phyloP scores from a whole-genome alignment of 345 rosid genomes.

The Rhodamnia rubescens region DNA sequence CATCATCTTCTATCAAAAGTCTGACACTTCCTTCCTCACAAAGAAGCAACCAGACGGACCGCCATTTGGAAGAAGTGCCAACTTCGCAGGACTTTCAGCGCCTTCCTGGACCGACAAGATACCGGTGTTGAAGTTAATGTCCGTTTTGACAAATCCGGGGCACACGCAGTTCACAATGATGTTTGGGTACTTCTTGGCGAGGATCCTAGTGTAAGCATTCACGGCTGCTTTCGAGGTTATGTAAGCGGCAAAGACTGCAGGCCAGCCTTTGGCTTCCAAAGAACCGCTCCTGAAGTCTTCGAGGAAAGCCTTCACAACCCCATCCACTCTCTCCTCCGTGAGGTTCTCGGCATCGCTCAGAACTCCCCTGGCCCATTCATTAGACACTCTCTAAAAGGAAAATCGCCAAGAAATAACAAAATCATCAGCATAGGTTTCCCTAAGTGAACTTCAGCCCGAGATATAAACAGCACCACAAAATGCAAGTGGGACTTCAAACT shows the following conservation, averaged over 20 bases:
- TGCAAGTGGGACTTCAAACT: background rate
- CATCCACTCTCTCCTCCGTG: background rate
- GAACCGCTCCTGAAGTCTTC: slow-evolving; percentile 1
- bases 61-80: slow-evolving; percentile 28
- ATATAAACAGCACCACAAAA: background rate
- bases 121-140: slow-evolving; percentile 26
- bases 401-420: background rate
- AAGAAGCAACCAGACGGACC: slow-evolving; percentile 34
- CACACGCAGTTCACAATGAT: slow-evolving; percentile 32
- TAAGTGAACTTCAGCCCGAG: background rate
- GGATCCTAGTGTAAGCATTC: slow-evolving; percentile 35
- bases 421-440: background rate
- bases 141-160: slow-evolving; percentile 44
- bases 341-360: slow-evolving; percentile 5
- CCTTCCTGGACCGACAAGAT: slow-evolving; percentile 23
- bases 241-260: slow-evolving; percentile 16
- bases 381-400: background rate
- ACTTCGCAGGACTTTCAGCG: slow-evolving; percentile 21
- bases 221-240: slow-evolving; percentile 29
- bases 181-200: slow-evolving; percentile 26
- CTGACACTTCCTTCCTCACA: slow-evolving; percentile 11
- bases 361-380: slow-evolving; percentile 3
- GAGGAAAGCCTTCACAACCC: background rate
- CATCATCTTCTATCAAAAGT: slow-evolving; percentile 4
- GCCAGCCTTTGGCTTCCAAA: background rate